phyloP scores from a whole-genome alignment of 139 green algal genomes.

The Picochlorum costavermella region DNA sequence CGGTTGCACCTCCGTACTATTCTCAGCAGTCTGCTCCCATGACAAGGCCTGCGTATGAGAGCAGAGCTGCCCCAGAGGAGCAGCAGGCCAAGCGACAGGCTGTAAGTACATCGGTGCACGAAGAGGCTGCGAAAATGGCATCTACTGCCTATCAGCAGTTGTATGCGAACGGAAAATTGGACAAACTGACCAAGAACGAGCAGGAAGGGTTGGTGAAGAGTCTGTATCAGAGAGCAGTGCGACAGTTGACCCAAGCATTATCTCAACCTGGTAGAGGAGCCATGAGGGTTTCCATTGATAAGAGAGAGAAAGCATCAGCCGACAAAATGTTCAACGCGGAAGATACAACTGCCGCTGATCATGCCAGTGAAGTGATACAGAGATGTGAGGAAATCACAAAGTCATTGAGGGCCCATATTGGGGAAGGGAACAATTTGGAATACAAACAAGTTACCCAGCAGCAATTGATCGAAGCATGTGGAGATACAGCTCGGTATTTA shows the following conservation, averaged over 20 bases:
- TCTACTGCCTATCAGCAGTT: not conserved
- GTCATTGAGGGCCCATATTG: constrained; percentile 23
- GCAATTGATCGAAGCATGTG: constrained; percentile 43
- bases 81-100: not conserved
- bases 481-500: constrained; percentile 40
- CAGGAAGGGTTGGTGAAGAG: not conserved
- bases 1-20: not conserved
- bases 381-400: constrained; percentile 40
- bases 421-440: constrained; percentile 7
- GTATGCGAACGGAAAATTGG: not conserved
- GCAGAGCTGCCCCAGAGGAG: not conserved
- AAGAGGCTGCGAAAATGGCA: not conserved
- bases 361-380: constrained; percentile 33
- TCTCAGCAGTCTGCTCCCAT: too few species aligned
- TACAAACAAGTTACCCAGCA: constrained; percentile 28
- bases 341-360: constrained; percentile 20
- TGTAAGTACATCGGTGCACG: not conserved
- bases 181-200: not conserved
- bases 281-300: constrained; percentile 31
- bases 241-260: not conserved
- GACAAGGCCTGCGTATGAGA: too few species aligned
- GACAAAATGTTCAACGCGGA: constrained; percentile 27
- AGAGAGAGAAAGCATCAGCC: constrained; percentile 4
- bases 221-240: constrained; percentile 4
- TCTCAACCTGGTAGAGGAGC: not conserved